Conservation (phyloP, 345 rosid genomes). For the Citrus australasica region DNA sequence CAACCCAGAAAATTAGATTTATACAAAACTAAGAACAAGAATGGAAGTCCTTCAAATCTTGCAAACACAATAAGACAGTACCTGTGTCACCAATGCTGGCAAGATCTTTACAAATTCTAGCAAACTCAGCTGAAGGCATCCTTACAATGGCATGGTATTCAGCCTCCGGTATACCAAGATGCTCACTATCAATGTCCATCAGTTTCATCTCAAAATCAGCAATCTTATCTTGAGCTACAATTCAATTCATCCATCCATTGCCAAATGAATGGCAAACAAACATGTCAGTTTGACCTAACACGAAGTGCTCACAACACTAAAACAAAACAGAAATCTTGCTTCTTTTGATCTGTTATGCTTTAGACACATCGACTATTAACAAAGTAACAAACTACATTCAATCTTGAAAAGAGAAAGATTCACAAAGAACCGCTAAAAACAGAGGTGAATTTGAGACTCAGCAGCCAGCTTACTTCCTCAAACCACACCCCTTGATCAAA, state of each 20-base stretch:
- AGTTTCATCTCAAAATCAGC: constrained; percentile 97
- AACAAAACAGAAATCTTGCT: not conserved
- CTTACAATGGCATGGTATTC: constrained; percentile 92
- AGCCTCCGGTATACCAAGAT: constrained; percentile 97
- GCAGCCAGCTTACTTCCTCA: no score
- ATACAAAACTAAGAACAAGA: not conserved
- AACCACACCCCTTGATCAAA: no score
- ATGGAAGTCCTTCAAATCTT: not conserved
- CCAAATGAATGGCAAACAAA: not conserved
- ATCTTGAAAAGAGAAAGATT: not conserved
- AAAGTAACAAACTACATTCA: no score
- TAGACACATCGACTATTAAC: not conserved
- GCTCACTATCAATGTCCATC: constrained; percentile 99
- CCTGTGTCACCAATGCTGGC: constrained; percentile 96
- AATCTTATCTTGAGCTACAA: constrained; percentile 87
- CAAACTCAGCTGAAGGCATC: constrained; percentile 94
- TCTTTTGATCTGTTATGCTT: not conserved
- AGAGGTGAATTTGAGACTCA: no score
- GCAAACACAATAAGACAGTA: constrained; percentile 12
- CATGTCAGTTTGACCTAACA: not conserved
- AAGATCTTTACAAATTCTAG: constrained; percentile 87
- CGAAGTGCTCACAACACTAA: not conserved
- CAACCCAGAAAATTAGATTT: not conserved
- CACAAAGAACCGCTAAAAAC: no score
- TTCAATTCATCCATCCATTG: constrained; percentile 20